phyloP scores from a whole-genome alignment of 441 rosid species.

The Pelargonium citronellum region DNA sequence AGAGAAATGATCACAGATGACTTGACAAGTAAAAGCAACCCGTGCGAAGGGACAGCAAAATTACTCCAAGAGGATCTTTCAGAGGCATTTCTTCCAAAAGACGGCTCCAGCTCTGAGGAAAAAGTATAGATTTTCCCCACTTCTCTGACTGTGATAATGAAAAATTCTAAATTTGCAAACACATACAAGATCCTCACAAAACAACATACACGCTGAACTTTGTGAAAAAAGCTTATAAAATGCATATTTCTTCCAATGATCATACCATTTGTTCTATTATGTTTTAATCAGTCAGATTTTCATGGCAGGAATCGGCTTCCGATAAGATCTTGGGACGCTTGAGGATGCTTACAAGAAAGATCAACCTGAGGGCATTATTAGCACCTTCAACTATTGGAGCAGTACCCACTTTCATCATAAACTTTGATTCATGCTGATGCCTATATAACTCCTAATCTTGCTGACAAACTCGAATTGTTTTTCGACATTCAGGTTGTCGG shows the following conservation, averaged over 20 bases:
- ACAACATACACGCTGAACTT: background rate
- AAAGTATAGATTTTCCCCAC: conserved; percentile 23
- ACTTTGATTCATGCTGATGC: background rate
- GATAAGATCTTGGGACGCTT: conserved; percentile 29
- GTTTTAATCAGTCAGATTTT: background rate
- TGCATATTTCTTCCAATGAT: no score
- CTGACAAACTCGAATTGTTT: background rate
- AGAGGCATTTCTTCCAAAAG: conserved; percentile 44
- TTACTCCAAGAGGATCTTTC: conserved; percentile 23
- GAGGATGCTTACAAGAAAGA: conserved; percentile 21
- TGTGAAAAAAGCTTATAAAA: background rate
- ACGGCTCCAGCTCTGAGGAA: conserved; percentile 14
- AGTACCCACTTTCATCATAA: conserved; percentile 31
- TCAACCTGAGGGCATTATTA: conserved; percentile 48
- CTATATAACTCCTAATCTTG: background rate
- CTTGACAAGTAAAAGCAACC: background rate
- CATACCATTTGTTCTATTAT: background rate
- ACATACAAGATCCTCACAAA: background rate
- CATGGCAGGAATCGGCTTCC: conserved; percentile 32
- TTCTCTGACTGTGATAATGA: background rate
- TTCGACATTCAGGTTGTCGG: conserved; percentile 43
- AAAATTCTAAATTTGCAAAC: background rate
- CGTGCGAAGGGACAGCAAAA: conserved; percentile 24
- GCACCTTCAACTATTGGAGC: conserved; percentile 73
- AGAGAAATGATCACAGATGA: conserved; percentile 22